phyloP scores from a whole-genome alignment of 306 rosid genomes.

The Trichosanthes cucumerina region DNA sequence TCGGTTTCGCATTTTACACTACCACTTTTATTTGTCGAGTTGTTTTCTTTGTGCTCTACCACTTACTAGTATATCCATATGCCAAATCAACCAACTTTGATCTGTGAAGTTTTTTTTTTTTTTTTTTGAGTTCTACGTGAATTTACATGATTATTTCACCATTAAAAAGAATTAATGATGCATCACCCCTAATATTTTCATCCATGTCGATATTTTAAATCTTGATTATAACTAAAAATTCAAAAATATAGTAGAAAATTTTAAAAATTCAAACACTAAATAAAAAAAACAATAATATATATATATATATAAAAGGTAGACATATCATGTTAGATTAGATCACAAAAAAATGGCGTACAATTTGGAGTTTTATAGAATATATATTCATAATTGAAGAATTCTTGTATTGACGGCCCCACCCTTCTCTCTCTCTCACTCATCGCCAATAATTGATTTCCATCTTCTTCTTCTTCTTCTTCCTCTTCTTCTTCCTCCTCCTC shows the following conservation, averaged over 20 bases:
- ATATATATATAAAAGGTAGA: neutral
- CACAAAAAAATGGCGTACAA: neutral
- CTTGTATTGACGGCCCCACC: constrained; percentile 15
- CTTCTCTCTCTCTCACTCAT: neutral
- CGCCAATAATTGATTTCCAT: constrained; percentile 58
- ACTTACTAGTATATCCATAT: no score
- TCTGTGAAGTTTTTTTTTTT: no score
- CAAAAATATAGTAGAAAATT: neutral
- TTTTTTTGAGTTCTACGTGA: no score
- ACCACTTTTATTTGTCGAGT: no score
- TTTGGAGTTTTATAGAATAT: constrained; percentile 10
- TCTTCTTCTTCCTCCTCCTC: constrained; percentile 14
- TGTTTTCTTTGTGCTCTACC: no score
- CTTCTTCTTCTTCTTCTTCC: constrained; percentile 29
- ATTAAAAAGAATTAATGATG: no score
- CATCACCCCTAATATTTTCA: no score
- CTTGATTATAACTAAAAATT: neutral
- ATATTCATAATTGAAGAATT: constrained; percentile 14
- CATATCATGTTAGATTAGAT: constrained; percentile 10
- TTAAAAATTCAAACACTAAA: neutral
- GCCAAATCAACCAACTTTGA: no score
- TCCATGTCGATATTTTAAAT: no score
- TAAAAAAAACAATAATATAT: no score
- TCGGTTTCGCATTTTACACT: no score
- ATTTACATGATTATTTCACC: no score